Evolutionary conservation across 208 protist genomes (phyloP), one percentile per base, ranked within the genome.

Genomic region (Strigomonas galati): DNA sequence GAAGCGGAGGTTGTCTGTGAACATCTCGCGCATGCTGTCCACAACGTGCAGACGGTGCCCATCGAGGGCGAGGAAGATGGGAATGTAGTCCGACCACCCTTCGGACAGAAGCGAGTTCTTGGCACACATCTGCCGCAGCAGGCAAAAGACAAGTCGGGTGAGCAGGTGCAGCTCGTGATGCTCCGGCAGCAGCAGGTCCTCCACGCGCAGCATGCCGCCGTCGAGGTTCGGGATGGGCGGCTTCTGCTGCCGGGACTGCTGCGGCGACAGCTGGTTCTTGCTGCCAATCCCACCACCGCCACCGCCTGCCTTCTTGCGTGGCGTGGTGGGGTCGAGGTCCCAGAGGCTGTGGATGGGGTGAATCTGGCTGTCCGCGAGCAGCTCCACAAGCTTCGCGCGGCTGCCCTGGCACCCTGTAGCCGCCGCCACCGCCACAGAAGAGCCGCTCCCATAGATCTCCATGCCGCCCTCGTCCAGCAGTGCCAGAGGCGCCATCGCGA

Each of bases 401-500:
- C 55, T 46, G 40, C 40, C 40, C 40, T 46, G 40, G 14, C 40
- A 46, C 10, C 40, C 15, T 1, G 55, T 12, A 1, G 55, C 55
- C 3, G 32, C 55, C 55, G 55, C 62, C 1, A 69, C 55, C 6
- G 65, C 27, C 43, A 63, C 60, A 26, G 62, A 61, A 12, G 65
- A 40, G 59, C 46, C 64, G 62, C 48, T 28, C 55, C 60, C 40
- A 54, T 64, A 46, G 40, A 46, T 10, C 37, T 61, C 72, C 24
- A 58, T 28, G 21, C 44, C 24, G 32, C 60, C 55, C 0, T 48
- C 62, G 24, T 69, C 49, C 51, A 89, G 63, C 17, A 70, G 69
- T 43, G 72, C 30, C 58, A 92, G 86, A 2, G 83, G 89, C 0
- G 85, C 73, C 32, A 84, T 49, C n/a, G 91, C 68, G 2, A 94